Evolutionary conservation across 2,329 filamentous ascomycete species (phyloP), one percentile per base, ranked within the genome.

Genomic region (Pseudocercospora ulei): DNA sequence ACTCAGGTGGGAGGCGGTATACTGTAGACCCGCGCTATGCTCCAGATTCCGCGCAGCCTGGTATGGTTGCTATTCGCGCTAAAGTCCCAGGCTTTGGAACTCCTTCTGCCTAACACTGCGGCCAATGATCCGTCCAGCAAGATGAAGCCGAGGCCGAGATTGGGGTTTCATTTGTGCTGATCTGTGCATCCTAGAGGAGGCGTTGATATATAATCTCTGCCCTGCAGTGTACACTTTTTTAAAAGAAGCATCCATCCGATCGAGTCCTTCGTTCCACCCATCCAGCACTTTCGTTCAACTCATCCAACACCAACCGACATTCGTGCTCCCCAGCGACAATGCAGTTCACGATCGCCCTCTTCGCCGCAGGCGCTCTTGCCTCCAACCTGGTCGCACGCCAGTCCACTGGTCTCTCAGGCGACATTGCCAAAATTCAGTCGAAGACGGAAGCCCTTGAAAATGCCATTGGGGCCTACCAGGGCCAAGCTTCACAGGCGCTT

Each of bases 321-420:
- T 11, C n/a, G 17, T 19, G 11, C 29, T 19, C 5, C n/a, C 12
- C n/a, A 26, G 29, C 29, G 11, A 33, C 17, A 11, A 43, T 43
- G 40, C 38, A 29, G 24, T 43, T 43, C 35, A 38, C 35, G n/a
- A 23, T 31, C 20, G 40, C 40, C 28, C 29, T 43, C 35, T 43
- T 43, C 28, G 23, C 40, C 28, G 24, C 33, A 22, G 29, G 40
- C 35, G 35, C 40, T 12, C 35, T 43, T 24, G 40, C 40, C 29
- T 35, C 28, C 18, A 33, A 8, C 17, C 13, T 33, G 17, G 35
- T 43, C 20, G 23, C 35, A 14, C 40, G 40, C 28, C 40, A 43
- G 28, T 7, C 34, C 12, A 30, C 20, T 24, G 29, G 35, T 28
- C 35, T 43, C 17, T 12, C 35, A 12, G 28, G 14, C 12, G 27